Evolutionary conservation across 1,284 basidiomycete genomes (phyloP), one percentile per base, ranked within the genome.

Genomic region (Pyrrhoderma noxium): DNA sequence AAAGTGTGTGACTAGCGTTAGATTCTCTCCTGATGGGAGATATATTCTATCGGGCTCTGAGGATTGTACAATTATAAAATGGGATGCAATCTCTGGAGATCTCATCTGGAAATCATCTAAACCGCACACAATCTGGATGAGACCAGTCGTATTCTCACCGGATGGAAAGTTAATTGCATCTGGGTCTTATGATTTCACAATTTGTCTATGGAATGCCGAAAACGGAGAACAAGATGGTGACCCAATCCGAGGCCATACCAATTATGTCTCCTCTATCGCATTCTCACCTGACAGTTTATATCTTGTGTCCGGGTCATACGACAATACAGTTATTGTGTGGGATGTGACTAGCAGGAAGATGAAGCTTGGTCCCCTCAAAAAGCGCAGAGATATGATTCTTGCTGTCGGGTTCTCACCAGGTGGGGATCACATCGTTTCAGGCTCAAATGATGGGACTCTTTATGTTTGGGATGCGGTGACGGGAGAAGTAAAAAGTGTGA

Each of bases 171-270:
- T 22, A 2, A 19, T 56, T 37, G 52, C 31, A n/a, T 54, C 54
- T 11, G 49, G 54, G 1, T 53, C 54, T 1, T 3, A 9, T 1
- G 47, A 55, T 27, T n/a, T 34, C 8, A 44, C 37, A n/a, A 14
- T 55, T 16, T 44, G 51, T 16, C 14, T 49, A 7, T 52, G 56
- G 54, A 47, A 53, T 45, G 22, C 35, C n/a, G 47, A 55, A 31
- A 47, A 37, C 18, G 53, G 50, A 14, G 16, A 49, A 3, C 18
- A 9, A n/a, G n/a, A n/a, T n/a, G n/a, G n/a, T n/a, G n/a, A n/a
- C n/a, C n/a, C n/a, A n/a, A n/a, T n/a, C n/a, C n/a, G n/a, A n/a
- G n/a, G n/a, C n/a, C n/a, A n/a, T n/a, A n/a, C n/a, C n/a, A n/a
- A n/a, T n/a, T n/a, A 11, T 9, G 19, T 18, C 19, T 9, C 9